These are phyloP conservation scores for Rhizopogon rudus DNA, from an alignment of 768 basidiomycete genomes.

Conservation along the genomic window DNA sequence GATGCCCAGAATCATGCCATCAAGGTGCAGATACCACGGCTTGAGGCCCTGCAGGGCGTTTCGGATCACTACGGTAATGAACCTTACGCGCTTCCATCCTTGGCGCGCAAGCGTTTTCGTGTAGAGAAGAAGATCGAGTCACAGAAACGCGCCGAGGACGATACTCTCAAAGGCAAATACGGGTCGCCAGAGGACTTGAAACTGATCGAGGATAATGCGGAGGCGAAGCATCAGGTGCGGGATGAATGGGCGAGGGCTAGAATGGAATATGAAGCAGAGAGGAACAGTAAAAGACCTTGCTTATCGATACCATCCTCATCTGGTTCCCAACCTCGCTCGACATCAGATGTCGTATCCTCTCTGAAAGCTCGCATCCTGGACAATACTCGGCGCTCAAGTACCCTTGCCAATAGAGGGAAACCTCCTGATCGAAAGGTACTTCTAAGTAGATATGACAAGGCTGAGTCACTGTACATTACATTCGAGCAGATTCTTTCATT, in stretches of 20 bases:
- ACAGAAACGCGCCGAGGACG: conserved; percentile 64
- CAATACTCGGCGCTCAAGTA: conserved; percentile 42
- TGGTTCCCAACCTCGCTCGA: conserved; percentile 12
- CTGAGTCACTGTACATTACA: neutral
- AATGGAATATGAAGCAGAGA: conserved; percentile 38
- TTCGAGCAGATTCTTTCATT: neutral
- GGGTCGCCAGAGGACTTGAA: conserved; percentile 66
- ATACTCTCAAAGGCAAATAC: conserved; percentile 67
- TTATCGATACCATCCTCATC: conserved; percentile 25
- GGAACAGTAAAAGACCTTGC: conserved; percentile 46
- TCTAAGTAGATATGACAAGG: conserved; percentile 2
- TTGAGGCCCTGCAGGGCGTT: conserved; percentile 71
- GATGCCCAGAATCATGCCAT: conserved; percentile 68
- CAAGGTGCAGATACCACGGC: conserved; percentile 71
- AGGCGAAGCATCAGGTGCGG: conserved; percentile 54
- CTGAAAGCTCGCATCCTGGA: conserved; percentile 53
- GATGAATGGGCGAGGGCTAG: conserved; percentile 56
- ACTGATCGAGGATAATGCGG: conserved; percentile 61
- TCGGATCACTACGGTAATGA: conserved; percentile 81
- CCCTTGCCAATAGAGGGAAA: conserved; percentile 6
- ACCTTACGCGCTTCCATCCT: conserved; percentile 76
- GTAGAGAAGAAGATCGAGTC: conserved; percentile 80
- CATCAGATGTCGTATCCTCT: conserved; percentile 29
- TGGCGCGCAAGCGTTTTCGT: conserved; percentile 77
- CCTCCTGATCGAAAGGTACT: conserved; percentile 15